A percentile compares a stretch with the other conserved stretches of the same genome.
Conservation (phyloP, 495 filamentous ascomycete genomes). For the Penicillium canescens region DNA sequence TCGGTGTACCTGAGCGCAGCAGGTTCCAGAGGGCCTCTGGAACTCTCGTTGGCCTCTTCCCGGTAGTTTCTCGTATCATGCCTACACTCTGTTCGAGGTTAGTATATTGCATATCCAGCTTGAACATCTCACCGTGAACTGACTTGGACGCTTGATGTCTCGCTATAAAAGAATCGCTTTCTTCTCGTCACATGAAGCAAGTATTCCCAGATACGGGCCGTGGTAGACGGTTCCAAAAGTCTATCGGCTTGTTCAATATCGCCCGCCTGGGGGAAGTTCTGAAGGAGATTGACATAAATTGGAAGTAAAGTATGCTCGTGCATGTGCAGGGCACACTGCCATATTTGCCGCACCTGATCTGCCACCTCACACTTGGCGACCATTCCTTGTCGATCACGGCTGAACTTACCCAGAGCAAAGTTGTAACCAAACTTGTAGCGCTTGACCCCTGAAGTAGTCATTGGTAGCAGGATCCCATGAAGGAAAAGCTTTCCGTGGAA, state of each 20-base stretch:
- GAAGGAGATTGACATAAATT: slow-evolving; percentile 23
- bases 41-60: no score
- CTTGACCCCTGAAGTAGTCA: background rate
- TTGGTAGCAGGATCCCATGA: slow-evolving; percentile 17
- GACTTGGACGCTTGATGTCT: no score
- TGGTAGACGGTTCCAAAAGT: slow-evolving; percentile 9
- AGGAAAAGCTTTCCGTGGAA: slow-evolving; percentile 19
- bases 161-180: no score
- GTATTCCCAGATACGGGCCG: slow-evolving; percentile 11
- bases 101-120: no score
- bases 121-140: no score
- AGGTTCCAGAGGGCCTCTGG: no score
- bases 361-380: slow-evolving; percentile 12
- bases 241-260: slow-evolving; percentile 14
- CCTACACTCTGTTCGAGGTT: no score
- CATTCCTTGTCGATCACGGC: slow-evolving; percentile 22
- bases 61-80: no score
- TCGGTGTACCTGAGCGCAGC: no score
- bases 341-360: slow-evolving; percentile 16
- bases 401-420: slow-evolving; percentile 14
- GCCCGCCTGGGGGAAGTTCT: slow-evolving; percentile 6
- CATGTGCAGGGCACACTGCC: slow-evolving; percentile 16
- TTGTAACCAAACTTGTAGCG: slow-evolving; percentile 23
- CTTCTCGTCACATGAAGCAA: no score
- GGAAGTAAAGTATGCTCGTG: slow-evolving; percentile 6